phyloP scores from a whole-genome alignment of 2,329 filamentous ascomycete species.

The Alternaria hordeiaustralica region DNA sequence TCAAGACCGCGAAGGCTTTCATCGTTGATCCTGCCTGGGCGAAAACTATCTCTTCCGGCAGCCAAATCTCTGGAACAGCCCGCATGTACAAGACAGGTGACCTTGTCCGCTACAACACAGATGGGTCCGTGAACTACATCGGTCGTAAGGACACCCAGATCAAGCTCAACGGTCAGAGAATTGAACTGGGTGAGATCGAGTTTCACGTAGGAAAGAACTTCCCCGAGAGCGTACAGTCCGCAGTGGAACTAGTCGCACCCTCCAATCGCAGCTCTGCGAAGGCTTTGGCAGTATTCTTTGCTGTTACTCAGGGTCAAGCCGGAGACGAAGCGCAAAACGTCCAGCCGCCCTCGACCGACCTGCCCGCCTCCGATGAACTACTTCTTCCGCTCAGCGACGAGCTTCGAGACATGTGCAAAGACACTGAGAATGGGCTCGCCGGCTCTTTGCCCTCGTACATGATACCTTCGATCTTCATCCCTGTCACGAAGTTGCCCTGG shows the following conservation, averaged over 20 bases:
- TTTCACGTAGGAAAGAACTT: constrained; percentile 44
- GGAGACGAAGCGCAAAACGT: constrained; percentile 6
- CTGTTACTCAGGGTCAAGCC: constrained; percentile 20
- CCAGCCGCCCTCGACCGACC: constrained; percentile 25
- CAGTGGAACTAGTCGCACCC: constrained; percentile 42
- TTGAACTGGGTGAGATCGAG: constrained; percentile 40
- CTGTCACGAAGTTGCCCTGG: constrained; percentile 41
- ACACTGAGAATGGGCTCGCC: constrained; percentile 38
- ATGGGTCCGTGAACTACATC: constrained; percentile 37
- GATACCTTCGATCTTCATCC: constrained; percentile 44
- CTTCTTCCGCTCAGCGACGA: constrained; percentile 37
- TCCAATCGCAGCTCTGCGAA: constrained; percentile 37
- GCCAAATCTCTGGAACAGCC: constrained; percentile 19
- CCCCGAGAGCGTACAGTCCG: constrained; percentile 39
- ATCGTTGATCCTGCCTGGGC: constrained; percentile 38
- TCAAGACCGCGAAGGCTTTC: constrained; percentile 37
- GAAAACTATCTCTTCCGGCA: constrained; percentile 5
- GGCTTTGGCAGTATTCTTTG: constrained; percentile 43
- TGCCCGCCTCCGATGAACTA: constrained; percentile 34
- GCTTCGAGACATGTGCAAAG: constrained; percentile 36
- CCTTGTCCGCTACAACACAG: constrained; percentile 26
- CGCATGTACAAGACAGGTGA: constrained; percentile 33
- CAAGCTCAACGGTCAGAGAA: constrained; percentile 40
- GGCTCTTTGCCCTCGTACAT: constrained; percentile 43
- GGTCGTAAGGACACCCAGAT: constrained; percentile 40